Conservation (phyloP, 2,329 filamentous ascomycete species). For the Claviceps sorghi region DNA sequence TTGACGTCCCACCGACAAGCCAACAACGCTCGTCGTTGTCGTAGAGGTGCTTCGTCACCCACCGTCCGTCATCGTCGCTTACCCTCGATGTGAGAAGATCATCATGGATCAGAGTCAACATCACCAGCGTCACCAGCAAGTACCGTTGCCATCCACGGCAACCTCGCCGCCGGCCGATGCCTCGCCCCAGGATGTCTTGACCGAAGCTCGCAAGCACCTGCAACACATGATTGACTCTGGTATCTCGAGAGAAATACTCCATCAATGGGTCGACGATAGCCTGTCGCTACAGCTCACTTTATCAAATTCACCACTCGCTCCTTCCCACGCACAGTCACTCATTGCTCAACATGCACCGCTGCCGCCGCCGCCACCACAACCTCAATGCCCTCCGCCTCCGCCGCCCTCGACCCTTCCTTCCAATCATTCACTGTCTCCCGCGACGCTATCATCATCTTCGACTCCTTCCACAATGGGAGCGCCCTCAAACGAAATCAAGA, state of each 20-base stretch:
- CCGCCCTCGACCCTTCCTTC: conserved; percentile 12
- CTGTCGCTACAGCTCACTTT: conserved; percentile 18
- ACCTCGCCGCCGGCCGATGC: conserved; percentile 15
- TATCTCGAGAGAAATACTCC: conserved; percentile 27
- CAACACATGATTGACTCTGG: conserved; percentile 31
- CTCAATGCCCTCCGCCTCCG: conserved; percentile 16
- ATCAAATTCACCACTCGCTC: conserved; percentile 8
- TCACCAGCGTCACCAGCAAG: conserved; percentile 14
- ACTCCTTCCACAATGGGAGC: conserved; percentile 9
- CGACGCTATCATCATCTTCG: conserved; percentile 6
- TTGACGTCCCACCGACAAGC: conserved; percentile 2
- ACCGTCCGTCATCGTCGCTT: conserved; percentile 7
- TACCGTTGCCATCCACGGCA: conserved; percentile 9
- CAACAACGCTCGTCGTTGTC: conserved; percentile 6
- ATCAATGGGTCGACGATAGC: conserved; percentile 26
- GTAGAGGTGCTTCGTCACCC: conserved; percentile 7
- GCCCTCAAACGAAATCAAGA: conserved; percentile 16
- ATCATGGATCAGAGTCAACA: conserved; percentile 20
- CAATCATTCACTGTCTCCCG: conserved; percentile 8
- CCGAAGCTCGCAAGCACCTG: conserved; percentile 30
- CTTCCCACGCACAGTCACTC: conserved; percentile 8
- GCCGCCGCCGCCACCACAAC: conserved; percentile 11
- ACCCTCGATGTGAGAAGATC: conserved; percentile 14
- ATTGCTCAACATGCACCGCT: conserved; percentile 13
- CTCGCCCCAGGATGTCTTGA: conserved; percentile 28